phyloP scores from a whole-genome alignment of 2,329 filamentous ascomycete species.

The Colletotrichum phormii region DNA sequence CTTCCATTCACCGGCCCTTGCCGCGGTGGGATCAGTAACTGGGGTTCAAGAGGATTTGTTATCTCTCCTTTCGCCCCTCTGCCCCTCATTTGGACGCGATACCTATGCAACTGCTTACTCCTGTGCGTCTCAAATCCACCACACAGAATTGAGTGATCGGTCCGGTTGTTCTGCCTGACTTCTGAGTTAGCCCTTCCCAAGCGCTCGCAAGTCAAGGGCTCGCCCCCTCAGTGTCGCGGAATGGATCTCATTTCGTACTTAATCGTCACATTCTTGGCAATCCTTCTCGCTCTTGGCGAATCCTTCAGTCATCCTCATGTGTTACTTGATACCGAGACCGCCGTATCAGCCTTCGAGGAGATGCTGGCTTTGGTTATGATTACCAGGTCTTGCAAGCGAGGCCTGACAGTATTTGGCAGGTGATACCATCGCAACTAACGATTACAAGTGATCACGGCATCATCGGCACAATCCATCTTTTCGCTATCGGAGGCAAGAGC shows the following conservation, averaged over 20 bases:
- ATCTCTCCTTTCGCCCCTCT: not conserved
- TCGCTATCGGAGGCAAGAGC: not conserved
- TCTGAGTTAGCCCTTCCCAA: not conserved
- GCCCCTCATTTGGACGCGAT: not conserved
- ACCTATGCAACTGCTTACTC: not conserved
- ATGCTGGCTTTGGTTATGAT: not conserved
- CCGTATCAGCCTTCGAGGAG: not conserved
- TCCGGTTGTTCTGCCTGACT: not conserved
- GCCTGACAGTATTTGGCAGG: conserved; percentile 23
- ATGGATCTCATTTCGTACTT: not conserved
- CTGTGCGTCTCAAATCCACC: not conserved
- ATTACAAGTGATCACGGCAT: not conserved
- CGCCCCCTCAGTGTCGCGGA: not conserved
- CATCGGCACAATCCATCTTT: not conserved
- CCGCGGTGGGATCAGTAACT: not conserved
- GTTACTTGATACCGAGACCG: not conserved
- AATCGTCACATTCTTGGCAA: conserved; percentile 21
- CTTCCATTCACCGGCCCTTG: not conserved
- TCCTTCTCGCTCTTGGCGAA: conserved; percentile 22
- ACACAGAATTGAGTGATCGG: not conserved
- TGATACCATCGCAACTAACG: not conserved
- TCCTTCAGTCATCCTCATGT: conserved; percentile 9
- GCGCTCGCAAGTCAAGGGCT: not conserved
- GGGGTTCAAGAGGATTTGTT: not conserved
- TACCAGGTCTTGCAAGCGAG: not conserved